phyloP scores from a whole-genome alignment of 129 eudicot species.

The Helianthus tuberosus region DNA sequence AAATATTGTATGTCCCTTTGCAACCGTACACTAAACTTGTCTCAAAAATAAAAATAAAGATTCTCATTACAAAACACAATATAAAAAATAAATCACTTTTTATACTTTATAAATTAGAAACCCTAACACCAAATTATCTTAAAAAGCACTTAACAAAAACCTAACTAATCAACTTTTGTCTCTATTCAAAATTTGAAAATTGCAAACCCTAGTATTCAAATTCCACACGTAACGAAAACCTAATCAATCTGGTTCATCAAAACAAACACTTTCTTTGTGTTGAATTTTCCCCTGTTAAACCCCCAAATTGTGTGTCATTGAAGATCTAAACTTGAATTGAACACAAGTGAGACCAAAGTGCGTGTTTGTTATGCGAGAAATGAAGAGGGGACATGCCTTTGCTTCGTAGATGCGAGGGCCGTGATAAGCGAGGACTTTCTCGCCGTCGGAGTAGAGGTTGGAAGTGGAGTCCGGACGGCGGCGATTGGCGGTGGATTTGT shows the following conservation, averaged over 20 bases:
- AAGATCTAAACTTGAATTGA: constrained; percentile 17
- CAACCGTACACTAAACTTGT: neutral
- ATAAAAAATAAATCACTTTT: neutral
- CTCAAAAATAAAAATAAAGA: too few species aligned
- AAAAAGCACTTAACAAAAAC: neutral
- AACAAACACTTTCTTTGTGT: neutral
- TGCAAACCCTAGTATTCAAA: constrained; percentile 21
- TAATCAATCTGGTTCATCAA: constrained; percentile 2
- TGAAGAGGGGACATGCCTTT: constrained; percentile 42
- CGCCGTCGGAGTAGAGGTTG: constrained; percentile 63
- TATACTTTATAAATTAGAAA: neutral
- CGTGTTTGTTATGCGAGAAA: neutral
- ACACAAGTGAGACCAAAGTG: neutral
- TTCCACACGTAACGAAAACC: constrained; percentile 15
- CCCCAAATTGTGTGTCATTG: constrained; percentile 6
- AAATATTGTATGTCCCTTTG: neutral
- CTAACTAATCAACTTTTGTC: neutral
- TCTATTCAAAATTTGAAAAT: neutral
- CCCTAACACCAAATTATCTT: constrained; percentile 8
- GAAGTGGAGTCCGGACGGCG: constrained; percentile 54
- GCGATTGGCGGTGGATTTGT: constrained; percentile 63
- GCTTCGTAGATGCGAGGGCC: constrained; percentile 88
- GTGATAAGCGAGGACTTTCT: constrained; percentile 82
- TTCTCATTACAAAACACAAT: too few species aligned
- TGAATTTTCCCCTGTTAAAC: neutral